Conservation (phyloP, 2,329 filamentous ascomycete species). For the Calonectria henricotiae region DNA sequence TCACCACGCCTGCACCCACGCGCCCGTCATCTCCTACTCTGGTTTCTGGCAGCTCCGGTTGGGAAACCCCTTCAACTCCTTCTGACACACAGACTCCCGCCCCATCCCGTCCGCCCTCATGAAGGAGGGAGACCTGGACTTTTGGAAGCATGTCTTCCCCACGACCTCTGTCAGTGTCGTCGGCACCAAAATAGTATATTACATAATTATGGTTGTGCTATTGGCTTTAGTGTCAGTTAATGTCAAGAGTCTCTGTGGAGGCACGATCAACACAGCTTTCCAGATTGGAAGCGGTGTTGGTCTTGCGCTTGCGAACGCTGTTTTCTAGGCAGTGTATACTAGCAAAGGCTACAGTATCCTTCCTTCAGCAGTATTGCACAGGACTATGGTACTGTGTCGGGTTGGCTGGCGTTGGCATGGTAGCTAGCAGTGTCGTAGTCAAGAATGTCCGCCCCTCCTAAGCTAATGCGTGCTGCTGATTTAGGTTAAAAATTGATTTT, state of each 20-base stretch:
- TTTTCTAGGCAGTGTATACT: slow-evolving; percentile 31
- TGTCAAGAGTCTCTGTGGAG: slow-evolving; percentile 35
- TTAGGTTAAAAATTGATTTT: background rate
- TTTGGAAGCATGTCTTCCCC: slow-evolving; percentile 40
- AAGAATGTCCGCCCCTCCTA: slow-evolving; percentile 21
- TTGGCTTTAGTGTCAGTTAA: slow-evolving; percentile 28
- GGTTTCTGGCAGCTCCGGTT: slow-evolving; percentile 1
- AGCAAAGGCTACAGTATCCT: slow-evolving; percentile 29
- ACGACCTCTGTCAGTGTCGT: slow-evolving; percentile 32
- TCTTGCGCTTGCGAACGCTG: slow-evolving; percentile 34
- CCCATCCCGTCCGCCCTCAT: slow-evolving; percentile 34
- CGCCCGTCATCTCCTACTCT: slow-evolving; percentile 33
- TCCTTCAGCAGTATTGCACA: slow-evolving; percentile 30
- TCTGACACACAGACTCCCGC: slow-evolving; percentile 32
- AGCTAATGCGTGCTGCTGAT: no score
- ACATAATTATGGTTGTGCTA: slow-evolving; percentile 29
- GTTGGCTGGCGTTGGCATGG: slow-evolving; percentile 24
- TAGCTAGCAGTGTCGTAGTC: slow-evolving; percentile 30
- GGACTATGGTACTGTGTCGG: slow-evolving; percentile 36
- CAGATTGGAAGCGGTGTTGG: slow-evolving; percentile 37
- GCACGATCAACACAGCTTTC: slow-evolving; percentile 39
- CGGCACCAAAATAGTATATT: slow-evolving; percentile 30
- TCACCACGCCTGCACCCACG: slow-evolving; percentile 29
- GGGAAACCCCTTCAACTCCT: background rate
- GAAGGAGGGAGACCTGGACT: slow-evolving; percentile 34